These are phyloP conservation scores for Sesbania bispinosa DNA, from an alignment of 306 rosid species.

Conservation along the genomic window DNA sequence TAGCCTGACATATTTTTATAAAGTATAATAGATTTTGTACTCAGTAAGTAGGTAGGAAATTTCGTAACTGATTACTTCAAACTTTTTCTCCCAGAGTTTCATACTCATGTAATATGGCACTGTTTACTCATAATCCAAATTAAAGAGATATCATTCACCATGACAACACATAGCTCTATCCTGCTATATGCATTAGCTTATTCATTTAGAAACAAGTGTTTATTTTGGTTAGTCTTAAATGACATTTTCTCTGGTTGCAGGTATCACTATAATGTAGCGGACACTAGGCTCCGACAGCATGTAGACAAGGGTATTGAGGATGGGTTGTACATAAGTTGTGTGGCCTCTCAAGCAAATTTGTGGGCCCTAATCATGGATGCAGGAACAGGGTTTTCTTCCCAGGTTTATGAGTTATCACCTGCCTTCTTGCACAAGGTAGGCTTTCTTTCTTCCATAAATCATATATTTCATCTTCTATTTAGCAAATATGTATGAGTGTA, in stretches of 20 bases:
- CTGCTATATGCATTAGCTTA: slow-evolving; percentile 21
- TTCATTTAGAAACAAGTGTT: not conserved
- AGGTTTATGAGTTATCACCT: slow-evolving; percentile 83
- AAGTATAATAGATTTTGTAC: not conserved
- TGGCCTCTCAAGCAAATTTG: slow-evolving; percentile 68
- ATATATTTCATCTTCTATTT: slow-evolving; percentile 20
- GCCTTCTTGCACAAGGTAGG: slow-evolving; percentile 84
- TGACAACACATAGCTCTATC: too few species aligned
- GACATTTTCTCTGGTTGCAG: slow-evolving; percentile 40
- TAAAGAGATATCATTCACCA: too few species aligned
- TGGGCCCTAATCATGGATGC: slow-evolving; percentile 98
- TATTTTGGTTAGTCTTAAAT: slow-evolving; percentile 28
- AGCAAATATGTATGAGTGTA: too few species aligned
- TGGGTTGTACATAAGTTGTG: slow-evolving; percentile 84
- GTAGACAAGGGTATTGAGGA: slow-evolving; percentile 95
- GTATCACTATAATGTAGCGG: slow-evolving; percentile 93
- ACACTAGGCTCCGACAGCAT: slow-evolving; percentile 79
- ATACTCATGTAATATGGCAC: too few species aligned
- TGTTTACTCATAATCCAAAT: too few species aligned
- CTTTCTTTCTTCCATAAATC: slow-evolving; percentile 5
- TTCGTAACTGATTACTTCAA: too few species aligned
- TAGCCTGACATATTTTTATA: not conserved
- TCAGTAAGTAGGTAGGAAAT: too few species aligned
- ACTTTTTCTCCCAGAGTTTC: too few species aligned
- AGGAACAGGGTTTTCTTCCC: slow-evolving; percentile 81